Percentiles rank a stretch among this genome's conserved stretches.
These are phyloP conservation scores for Xylariaceae sp. DNA, from an alignment of 2,329 filamentous ascomycete species.

Conservation along the genomic window DNA sequence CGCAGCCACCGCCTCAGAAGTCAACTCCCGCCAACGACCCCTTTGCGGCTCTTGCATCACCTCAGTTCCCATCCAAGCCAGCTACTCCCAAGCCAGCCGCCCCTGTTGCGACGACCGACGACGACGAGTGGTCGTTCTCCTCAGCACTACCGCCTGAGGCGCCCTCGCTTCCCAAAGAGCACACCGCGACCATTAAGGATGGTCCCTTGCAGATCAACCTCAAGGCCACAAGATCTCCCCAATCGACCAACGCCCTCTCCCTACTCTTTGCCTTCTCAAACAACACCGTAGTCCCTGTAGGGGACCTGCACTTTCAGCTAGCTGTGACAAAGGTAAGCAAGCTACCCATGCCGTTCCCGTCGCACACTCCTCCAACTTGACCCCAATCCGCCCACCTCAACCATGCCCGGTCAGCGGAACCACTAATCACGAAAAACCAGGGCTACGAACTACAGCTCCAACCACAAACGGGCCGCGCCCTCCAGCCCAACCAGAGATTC, in stretches of 20 bases:
- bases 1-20: conserved; percentile 45
- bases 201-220: conserved; percentile 74
- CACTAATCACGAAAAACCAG: conserved; percentile 47
- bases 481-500: conserved; percentile 70
- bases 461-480: conserved; percentile 78
- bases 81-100: conserved; percentile 37
- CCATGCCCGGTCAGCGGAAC: neutral
- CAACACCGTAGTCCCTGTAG: conserved; percentile 69
- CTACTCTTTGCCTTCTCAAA: conserved; percentile 86
- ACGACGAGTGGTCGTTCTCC: conserved; percentile 94
- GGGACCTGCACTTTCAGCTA: conserved; percentile 85
- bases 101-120: conserved; percentile 50
- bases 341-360: conserved; percentile 10
- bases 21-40: conserved; percentile 46
- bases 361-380: neutral
- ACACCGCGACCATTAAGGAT: conserved; percentile 69
- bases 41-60: conserved; percentile 53
- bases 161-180: conserved; percentile 58
- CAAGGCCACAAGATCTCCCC: conserved; percentile 62
- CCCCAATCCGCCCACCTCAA: neutral
- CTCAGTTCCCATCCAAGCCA: conserved; percentile 44
- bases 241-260: conserved; percentile 60
- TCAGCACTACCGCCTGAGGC: conserved; percentile 74
- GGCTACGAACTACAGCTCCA: conserved; percentile 79
- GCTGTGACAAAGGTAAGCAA: conserved; percentile 91